Evolutionary conservation across 1,284 basidiomycete species (phyloP), one percentile per base, ranked within the genome.

Genomic region (Mycena sp.): DNA sequence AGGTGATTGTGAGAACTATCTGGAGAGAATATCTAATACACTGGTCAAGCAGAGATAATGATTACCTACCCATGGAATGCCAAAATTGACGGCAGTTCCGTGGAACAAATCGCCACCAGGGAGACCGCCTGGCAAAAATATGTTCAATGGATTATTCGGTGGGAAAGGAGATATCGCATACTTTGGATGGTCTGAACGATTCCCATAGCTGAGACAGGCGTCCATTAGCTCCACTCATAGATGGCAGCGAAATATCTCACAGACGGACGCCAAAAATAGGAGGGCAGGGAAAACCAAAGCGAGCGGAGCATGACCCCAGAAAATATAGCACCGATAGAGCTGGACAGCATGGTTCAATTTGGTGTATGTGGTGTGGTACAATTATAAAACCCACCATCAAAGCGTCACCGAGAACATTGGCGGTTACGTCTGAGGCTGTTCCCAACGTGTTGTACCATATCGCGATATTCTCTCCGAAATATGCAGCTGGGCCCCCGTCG

Each of bases 31-130:
- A n/a, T n/a, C n/a, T n/a, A n/a, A n/a, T n/a, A n/a, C n/a, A n/a
- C n/a, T n/a, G n/a, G n/a, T n/a, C n/a, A n/a, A n/a, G n/a, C n/a
- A n/a, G n/a, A n/a, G n/a, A n/a, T n/a, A n/a, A n/a, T n/a, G n/a
- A n/a, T n/a, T n/a, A n/a, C n/a, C n/a, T n/a, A 73, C 52, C 70
- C 72, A 73, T 14, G 72, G 70, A 4, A 73, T 66, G 2, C 61
- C 69, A 35, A 71, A 72, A 29, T 64, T 65, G 16, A 67, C 63
- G 1, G 69, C 43, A 4, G 21, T 43, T 12, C 56, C 56, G 12
- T 25, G 3, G 21, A 50, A 58, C 1, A 51, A 14, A 44, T 51
- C 23, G 7, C 40, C 48, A 3, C 40, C n/a, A n/a, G n/a, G n/a
- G n/a, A n/a, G n/a, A n/a, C n/a, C n/a, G n/a, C n/a, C n/a, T n/a